Conservation (phyloP, 768 basidiomycete species). For the Mrakia hoshinonis region DNA sequence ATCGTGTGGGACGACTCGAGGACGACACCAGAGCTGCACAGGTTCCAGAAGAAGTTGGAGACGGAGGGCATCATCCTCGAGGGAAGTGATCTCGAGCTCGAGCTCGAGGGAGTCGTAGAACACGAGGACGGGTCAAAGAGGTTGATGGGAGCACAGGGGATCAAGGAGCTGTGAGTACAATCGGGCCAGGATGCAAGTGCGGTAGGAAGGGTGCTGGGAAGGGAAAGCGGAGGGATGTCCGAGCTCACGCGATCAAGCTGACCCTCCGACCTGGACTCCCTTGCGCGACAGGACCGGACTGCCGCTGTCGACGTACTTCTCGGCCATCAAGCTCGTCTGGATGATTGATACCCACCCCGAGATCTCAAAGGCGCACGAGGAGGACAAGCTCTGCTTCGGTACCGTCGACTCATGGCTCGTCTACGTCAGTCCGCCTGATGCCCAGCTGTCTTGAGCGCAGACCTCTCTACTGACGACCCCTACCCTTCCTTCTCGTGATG, state of each 20-base stretch:
- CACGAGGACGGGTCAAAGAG: conserved; percentile 35
- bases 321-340: conserved; percentile 91
- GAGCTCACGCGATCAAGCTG: neutral
- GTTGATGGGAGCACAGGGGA: conserved; percentile 46
- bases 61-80: conserved; percentile 65
- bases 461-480: neutral
- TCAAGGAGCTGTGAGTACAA: conserved; percentile 35
- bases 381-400: conserved; percentile 77
- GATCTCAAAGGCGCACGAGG: conserved; percentile 67
- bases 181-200: conserved; percentile 26
- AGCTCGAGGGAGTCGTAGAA: conserved; percentile 42
- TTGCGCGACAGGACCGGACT: conserved; percentile 62
- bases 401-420: conserved; percentile 96
- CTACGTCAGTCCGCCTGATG: conserved; percentile 51
- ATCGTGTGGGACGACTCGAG: conserved; percentile 96
- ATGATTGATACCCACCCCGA: conserved; percentile 79
- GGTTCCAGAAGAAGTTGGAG: conserved; percentile 62
- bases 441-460: neutral
- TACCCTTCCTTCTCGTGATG: neutral
- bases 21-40: conserved; percentile 74
- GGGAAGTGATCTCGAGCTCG: conserved; percentile 59
- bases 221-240: conserved; percentile 27
- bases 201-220: conserved; percentile 36
- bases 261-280: conserved; percentile 20
- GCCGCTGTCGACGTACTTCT: conserved; percentile 96